These are phyloP conservation scores for Phytophthora quininea DNA, from an alignment of 352 stramenopile species.

Conservation along the genomic window DNA sequence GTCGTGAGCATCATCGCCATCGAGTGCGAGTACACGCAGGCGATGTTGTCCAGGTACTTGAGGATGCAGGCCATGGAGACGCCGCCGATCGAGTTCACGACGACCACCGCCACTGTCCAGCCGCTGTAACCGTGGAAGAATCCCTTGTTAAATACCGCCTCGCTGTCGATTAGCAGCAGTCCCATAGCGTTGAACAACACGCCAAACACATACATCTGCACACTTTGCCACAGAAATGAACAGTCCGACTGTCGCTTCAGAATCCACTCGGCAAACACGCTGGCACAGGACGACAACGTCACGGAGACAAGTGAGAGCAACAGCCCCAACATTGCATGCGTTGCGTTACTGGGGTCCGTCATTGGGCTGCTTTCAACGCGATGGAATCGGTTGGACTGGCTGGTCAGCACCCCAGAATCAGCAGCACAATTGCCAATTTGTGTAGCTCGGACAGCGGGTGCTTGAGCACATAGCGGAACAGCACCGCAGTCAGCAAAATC, in stretches of 20 bases:
- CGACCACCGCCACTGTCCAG: constrained; percentile 73
- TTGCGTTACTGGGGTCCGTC: constrained; percentile 4
- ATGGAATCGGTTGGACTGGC: constrained; percentile 62
- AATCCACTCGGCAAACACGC: constrained; percentile 85
- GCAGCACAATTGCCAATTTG: constrained; percentile 71
- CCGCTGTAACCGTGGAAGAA: constrained; percentile 83
- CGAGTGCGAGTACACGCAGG: constrained; percentile 82
- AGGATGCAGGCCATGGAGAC: constrained; percentile 85
- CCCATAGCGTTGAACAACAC: constrained; percentile 76
- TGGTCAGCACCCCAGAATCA: constrained; percentile 86
- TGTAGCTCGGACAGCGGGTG: constrained; percentile 68
- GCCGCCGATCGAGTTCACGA: constrained; percentile 78
- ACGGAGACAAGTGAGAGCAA: constrained; percentile 68
- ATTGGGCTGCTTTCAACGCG: neutral
- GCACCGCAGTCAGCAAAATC: constrained; percentile 82
- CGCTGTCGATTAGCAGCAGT: constrained; percentile 49
- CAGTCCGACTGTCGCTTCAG: constrained; percentile 75
- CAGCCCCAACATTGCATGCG: constrained; percentile 46
- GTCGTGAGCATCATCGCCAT: constrained; percentile 91
- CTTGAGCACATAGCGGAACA: constrained; percentile 84
- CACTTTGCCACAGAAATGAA: constrained; percentile 84
- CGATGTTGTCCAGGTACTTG: constrained; percentile 91
- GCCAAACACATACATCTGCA: constrained; percentile 76
- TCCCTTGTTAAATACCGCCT: constrained; percentile 26
- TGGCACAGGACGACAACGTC: constrained; percentile 84